Base-by-base conservation (phyloP, 1,284 basidiomycete genomes). In the Apiotrichum gamsii region DNA sequence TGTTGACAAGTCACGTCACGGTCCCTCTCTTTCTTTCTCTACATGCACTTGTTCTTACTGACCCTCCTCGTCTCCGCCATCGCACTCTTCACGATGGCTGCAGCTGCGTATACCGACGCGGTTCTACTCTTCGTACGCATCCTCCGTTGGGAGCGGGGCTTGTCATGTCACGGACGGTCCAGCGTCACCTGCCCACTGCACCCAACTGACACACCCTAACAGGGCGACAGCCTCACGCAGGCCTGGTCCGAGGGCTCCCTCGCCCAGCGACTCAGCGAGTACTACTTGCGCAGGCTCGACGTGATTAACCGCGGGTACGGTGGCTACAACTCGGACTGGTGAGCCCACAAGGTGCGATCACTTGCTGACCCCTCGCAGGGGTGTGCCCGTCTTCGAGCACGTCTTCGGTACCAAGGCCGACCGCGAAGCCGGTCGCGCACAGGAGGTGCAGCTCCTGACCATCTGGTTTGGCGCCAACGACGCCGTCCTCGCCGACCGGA, bases 391-490 rank as follows among this genome's bases (percentile, higher is more conserved):
- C 25, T 80, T 90, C 52, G 78, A 86, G 61, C 81, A 84, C 77
- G 84, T 85, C 44, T 58, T 73, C 54, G 80, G 80, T 19, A 78
- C 76, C 46, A 73, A 74, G 55, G 61, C 75, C n/a, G 74, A 78
- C 43, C 75, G 76, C 43, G 63, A 70, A 36, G 72, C 76, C 38
- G 74, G 74, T 37, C 80, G 79, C n/a, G 81, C 57, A 8, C 64
- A 79, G 52, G 34, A 47, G 1, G 77, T 90, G 37, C 80, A 79
- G 39, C 70, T 93, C 18, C 74, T 93, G 51, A 81, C 80, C 11
- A 83, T 94, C 62, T 94, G 88, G 89, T 87, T 86, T 57, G 90
- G 70, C 16, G 87, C 87, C 10, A 93, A 93, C 69, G 90, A 90
- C 64, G 78, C 87, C 14, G 78, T 78, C 56, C 72, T 84, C 28